These are phyloP conservation scores for Styphnolobium japonicum DNA, from an alignment of 306 rosid species.

Conservation along the genomic window DNA sequence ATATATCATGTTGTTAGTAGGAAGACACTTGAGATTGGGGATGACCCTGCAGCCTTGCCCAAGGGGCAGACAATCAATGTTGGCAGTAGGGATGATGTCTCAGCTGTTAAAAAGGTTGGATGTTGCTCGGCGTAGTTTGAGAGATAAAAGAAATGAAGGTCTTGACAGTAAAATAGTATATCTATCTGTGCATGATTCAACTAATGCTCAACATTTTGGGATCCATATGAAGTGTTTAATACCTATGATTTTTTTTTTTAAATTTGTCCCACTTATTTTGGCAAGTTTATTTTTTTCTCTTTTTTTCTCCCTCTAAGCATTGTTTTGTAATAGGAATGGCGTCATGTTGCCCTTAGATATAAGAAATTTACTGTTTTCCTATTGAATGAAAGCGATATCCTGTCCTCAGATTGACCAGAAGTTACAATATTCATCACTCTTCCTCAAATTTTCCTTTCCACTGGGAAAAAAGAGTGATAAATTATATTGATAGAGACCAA, in stretches of 20 bases:
- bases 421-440: neutral
- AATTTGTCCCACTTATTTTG: constrained; percentile 22
- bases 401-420: constrained; percentile 9
- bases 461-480: neutral
- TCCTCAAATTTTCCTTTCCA: neutral
- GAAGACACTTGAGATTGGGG: constrained; percentile 79
- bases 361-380: constrained; percentile 2
- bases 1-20: constrained; percentile 67
- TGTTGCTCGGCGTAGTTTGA: constrained; percentile 68
- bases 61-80: constrained; percentile 78
- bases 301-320: neutral
- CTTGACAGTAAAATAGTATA: neutral
- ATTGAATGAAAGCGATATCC: constrained; percentile 11
- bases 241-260: neutral
- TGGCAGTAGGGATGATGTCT: constrained; percentile 70
- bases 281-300: neutral
- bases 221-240: constrained; percentile 24
- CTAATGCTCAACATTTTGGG: constrained; percentile 14
- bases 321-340: constrained; percentile 36
- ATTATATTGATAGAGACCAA: neutral
- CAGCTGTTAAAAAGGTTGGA: constrained; percentile 65
- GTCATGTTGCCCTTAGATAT: constrained; percentile 22
- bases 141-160: constrained; percentile 2
- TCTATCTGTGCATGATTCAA: constrained; percentile 18
- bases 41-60: constrained; percentile 72